These are phyloP conservation scores for Nakazawaea ishiwadae DNA, from an alignment of 805 yeast species.

Conservation along the genomic window DNA sequence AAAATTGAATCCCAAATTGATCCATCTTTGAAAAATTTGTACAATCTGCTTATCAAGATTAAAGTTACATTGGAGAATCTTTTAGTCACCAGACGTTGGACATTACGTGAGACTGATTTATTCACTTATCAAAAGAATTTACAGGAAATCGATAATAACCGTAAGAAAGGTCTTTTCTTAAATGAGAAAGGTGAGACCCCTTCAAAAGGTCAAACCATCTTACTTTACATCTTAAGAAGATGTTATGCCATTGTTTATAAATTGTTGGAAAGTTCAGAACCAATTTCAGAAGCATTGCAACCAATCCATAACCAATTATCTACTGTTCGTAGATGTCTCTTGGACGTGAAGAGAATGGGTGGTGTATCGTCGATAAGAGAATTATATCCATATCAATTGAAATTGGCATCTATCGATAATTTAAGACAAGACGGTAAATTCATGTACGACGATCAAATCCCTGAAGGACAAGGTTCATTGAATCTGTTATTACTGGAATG, in stretches of 20 bases:
- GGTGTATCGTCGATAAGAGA: slow-evolving; percentile 87
- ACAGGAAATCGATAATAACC: slow-evolving; percentile 65
- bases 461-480: slow-evolving; percentile 97
- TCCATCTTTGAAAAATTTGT: slow-evolving; percentile 51
- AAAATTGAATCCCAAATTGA: slow-evolving; percentile 34
- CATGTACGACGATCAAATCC: slow-evolving; percentile 80
- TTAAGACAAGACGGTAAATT: slow-evolving; percentile 89
- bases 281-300: slow-evolving; percentile 89
- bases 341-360: slow-evolving; percentile 89
- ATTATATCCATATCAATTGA: slow-evolving; percentile 92
- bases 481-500: slow-evolving; percentile 90
- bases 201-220: slow-evolving; percentile 53
- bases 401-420: slow-evolving; percentile 85
- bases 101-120: slow-evolving; percentile 91
- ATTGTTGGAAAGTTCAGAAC: slow-evolving; percentile 87
- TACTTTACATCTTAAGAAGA: slow-evolving; percentile 77
- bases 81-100: slow-evolving; percentile 94
- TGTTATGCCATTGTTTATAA: slow-evolving; percentile 90
- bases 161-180: slow-evolving; percentile 58
- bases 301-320: slow-evolving; percentile 91
- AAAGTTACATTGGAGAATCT: slow-evolving; percentile 77
- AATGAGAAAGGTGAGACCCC: slow-evolving; percentile 19
- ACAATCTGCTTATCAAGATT: slow-evolving; percentile 57
- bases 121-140: slow-evolving; percentile 75
- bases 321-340: slow-evolving; percentile 84